Conservation (phyloP, 345 rosid species). For the Schrenkiella parvula region DNA sequence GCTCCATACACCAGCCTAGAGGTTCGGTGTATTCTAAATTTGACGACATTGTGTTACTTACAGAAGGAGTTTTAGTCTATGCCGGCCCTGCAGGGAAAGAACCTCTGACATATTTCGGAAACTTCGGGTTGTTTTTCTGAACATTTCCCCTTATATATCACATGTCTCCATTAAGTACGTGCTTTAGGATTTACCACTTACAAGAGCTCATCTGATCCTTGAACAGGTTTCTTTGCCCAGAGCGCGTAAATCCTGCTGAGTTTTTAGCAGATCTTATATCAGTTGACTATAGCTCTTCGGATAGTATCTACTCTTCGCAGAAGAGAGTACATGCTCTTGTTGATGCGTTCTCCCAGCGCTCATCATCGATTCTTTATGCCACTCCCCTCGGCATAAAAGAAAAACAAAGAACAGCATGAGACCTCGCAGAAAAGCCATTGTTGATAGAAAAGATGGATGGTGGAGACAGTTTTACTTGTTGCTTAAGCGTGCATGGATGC, state of each 20-base stretch:
- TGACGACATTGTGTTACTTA: constrained; percentile 80
- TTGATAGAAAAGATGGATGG: constrained; percentile 61
- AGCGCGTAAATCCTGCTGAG: constrained; percentile 93
- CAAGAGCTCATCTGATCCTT: constrained; percentile 11
- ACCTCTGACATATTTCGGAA: constrained; percentile 74
- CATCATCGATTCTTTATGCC: constrained; percentile 56
- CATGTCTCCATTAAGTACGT: not conserved
- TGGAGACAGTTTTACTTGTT: constrained; percentile 90
- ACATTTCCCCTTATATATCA: constrained; percentile 11
- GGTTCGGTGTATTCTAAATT: constrained; percentile 86
- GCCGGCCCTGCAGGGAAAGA: constrained; percentile 82
- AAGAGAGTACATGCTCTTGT: constrained; percentile 88
- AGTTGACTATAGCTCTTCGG: constrained; percentile 80
- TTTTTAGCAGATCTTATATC: constrained; percentile 98
- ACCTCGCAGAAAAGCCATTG: constrained; percentile 34
- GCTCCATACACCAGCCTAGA: constrained; percentile 99
- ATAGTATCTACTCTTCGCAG: constrained; percentile 66
- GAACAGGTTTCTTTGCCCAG: constrained; percentile 79
- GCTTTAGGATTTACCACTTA: not conserved
- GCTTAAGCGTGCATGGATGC: constrained; percentile 95
- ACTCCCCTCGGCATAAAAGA: constrained; percentile 50
- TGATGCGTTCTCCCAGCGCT: constrained; percentile 67
- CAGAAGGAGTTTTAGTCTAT: constrained; percentile 79
- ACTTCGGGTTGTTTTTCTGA: constrained; percentile 65
- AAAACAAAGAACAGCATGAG: constrained; percentile 32